phyloP scores from a whole-genome alignment of 2,329 filamentous ascomycete species.

The Fusarium algeriense region DNA sequence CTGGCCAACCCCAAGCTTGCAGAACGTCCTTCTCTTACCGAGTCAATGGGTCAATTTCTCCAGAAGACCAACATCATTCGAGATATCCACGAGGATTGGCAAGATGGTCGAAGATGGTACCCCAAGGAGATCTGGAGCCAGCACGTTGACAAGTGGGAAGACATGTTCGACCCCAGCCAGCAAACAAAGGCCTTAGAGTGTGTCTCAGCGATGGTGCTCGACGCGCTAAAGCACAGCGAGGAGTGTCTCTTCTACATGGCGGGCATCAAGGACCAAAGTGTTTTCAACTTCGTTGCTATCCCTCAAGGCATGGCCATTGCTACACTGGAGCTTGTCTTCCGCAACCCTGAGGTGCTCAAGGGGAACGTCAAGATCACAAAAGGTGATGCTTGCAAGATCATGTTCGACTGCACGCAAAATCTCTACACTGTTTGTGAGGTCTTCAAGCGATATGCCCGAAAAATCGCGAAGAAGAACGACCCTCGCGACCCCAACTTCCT shows the following conservation, averaged over 20 bases:
- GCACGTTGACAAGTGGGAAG: slow-evolving; percentile 89
- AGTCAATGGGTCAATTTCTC: slow-evolving; percentile 97
- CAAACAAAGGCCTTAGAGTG: slow-evolving; percentile 83
- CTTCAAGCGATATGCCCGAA: slow-evolving; percentile 81
- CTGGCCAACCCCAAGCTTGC: slow-evolving; percentile 89
- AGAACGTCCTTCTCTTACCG: slow-evolving; percentile 82
- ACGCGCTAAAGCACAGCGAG: slow-evolving; percentile 86
- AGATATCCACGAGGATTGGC: slow-evolving; percentile 89
- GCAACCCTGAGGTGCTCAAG: slow-evolving; percentile 87
- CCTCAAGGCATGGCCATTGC: slow-evolving; percentile 98
- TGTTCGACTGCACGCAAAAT: slow-evolving; percentile 94
- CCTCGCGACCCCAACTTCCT: slow-evolving; percentile 93
- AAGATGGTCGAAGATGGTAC: slow-evolving; percentile 92
- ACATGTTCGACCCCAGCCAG: slow-evolving; percentile 87
- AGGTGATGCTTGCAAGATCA: slow-evolving; percentile 89
- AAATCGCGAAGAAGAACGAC: slow-evolving; percentile 94
- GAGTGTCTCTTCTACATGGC: slow-evolving; percentile 99
- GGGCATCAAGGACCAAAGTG: slow-evolving; percentile 92
- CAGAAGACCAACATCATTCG: slow-evolving; percentile 99
- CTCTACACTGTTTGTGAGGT: slow-evolving; percentile 82
- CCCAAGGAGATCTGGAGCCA: slow-evolving; percentile 97
- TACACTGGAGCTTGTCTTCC: slow-evolving; percentile 91
- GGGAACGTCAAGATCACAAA: slow-evolving; percentile 97
- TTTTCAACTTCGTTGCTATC: slow-evolving; percentile 99
- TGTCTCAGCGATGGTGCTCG: slow-evolving; percentile 93